Base-by-base conservation (phyloP, 2,329 filamentous ascomycete species). In the Macrophomina pseudophaseolina region DNA sequence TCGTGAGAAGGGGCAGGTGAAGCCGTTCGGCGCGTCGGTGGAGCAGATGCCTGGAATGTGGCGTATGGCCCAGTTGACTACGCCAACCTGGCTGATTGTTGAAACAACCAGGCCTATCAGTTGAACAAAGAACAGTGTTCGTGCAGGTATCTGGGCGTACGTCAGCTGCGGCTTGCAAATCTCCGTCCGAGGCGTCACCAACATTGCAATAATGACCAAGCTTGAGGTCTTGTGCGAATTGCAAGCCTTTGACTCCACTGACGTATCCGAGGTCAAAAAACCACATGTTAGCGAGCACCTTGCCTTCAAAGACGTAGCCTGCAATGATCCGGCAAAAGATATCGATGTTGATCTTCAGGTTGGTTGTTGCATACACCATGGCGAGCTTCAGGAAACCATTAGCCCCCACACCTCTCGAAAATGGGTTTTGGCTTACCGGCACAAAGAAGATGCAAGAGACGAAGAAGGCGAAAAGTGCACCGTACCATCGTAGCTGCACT, bases 1-100 rank as follows among this genome's bases (percentile, higher is more conserved):
- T 5, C 46, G 46, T n/a, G 46, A 49, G 46, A 49, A 49, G 46
- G 46, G 46, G 46, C 46, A 49, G 14, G 46, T 49, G 46, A 49
- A 49, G 46, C 46, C 46, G 46, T 49, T 49, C 16, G 46, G 46
- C 5, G 46, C 51, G 32, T 12, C 28, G 28, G 3, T 2, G 51
- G 51, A 72, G 68, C 83, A 85, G 35, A 84, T 75, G 7, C 77
- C 75, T 6, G 79, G 75, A 58, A 85, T 82, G 53, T 80, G 77
- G 6, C 79, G 80, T 11, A 59, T n/a, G 16, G 35, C 54, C 54
- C 54, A 59, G 35, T 59, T 42, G 32, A 59, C 33, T 4, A 79
- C 80, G 8, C 80, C 79, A 68, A 84, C 79, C 33, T 71, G 71
- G 14, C 68, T 65, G 16, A 54, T 23, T 4, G 51, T 54, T 0